phyloP scores from a whole-genome alignment of 768 basidiomycete genomes.

The Hemileccinum rubropunctum region DNA sequence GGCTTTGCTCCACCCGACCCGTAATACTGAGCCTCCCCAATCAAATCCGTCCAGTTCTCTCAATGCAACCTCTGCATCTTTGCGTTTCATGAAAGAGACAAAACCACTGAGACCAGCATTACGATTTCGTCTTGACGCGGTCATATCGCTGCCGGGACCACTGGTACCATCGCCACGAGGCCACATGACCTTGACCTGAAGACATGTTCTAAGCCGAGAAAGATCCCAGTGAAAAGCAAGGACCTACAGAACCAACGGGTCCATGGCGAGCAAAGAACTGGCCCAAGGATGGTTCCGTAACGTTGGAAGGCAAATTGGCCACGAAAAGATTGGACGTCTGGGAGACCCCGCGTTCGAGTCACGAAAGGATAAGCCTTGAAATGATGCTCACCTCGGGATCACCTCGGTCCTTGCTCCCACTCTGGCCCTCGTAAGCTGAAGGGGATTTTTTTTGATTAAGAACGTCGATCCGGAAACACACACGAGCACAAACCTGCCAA shows the following conservation, averaged over 20 bases:
- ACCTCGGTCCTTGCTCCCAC: slow-evolving; percentile 85
- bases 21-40: slow-evolving; percentile 86
- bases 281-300: slow-evolving; percentile 84
- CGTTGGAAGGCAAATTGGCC: slow-evolving; percentile 84
- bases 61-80: slow-evolving; percentile 85
- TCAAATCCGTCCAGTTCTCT: slow-evolving; percentile 91
- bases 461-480: not conserved
- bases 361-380: not conserved
- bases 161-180: slow-evolving; percentile 74
- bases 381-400: slow-evolving; percentile 68
- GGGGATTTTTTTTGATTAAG: slow-evolving; percentile 1
- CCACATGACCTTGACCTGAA: slow-evolving; percentile 98
- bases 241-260: slow-evolving; percentile 84
- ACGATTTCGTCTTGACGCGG: slow-evolving; percentile 64
- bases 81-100: slow-evolving; percentile 93
- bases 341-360: slow-evolving; percentile 3
- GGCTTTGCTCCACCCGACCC: slow-evolving; percentile 97
- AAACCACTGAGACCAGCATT: slow-evolving; percentile 88
- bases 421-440: slow-evolving; percentile 84
- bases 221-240: not conserved
- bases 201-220: not conserved
- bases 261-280: slow-evolving; percentile 89
- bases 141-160: slow-evolving; percentile 77
- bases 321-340: slow-evolving; percentile 97
- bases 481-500: slow-evolving; percentile 65